Evolutionary conservation across 139 green algal species (phyloP), one percentile per base, ranked within the genome.

Genomic region (Dunaliella primolecta): DNA sequence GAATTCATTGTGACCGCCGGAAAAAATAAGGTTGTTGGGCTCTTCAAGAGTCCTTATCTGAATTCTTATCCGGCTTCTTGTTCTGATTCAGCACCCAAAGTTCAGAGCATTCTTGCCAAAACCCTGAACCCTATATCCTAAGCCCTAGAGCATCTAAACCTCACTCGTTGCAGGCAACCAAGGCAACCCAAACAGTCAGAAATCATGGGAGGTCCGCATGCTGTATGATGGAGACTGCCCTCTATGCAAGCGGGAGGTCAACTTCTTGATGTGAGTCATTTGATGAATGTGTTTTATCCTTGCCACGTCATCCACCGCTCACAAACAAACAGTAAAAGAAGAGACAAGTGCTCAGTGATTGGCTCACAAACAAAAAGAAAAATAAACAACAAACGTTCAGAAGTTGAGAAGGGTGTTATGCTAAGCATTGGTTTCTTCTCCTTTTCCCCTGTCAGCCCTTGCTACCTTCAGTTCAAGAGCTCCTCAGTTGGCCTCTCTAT

Each of bases 181-280:
- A 64, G 46, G 46, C n/a, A n/a, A 64, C 15, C 46, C 15, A 64
- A 33, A 2, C 77, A n/a, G n/a, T n/a, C n/a, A n/a, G n/a, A n/a
- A 32, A 75, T 35, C 83, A 0, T 97, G 92, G 90, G 80, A 94
- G 0, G 94, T 98, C 1, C 91, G 92, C 23, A 96, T 99, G 91
- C 90, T 99, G 31, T 94, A 94, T 78, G 92, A 97, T 83, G 92
- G 94, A 1, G 95, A 95, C 3, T 99, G 97, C 88, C 94, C 95
- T 0, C 84, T 98, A 32, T 37, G 30, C 75, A 33, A 57, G 0
- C 85, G 87, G 83, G 96, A 99, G 84, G 94, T 99, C 25, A 92
- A 98, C 85, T 98, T 99, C 89, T 86, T 99, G 46, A 83, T 81
- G 25, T 83, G 80, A 64, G 46, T 64, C 46, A 64, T 15, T 15